Base-by-base conservation (phyloP, 164 flowering plant genomes). In the Sextonia rubra region DNA sequence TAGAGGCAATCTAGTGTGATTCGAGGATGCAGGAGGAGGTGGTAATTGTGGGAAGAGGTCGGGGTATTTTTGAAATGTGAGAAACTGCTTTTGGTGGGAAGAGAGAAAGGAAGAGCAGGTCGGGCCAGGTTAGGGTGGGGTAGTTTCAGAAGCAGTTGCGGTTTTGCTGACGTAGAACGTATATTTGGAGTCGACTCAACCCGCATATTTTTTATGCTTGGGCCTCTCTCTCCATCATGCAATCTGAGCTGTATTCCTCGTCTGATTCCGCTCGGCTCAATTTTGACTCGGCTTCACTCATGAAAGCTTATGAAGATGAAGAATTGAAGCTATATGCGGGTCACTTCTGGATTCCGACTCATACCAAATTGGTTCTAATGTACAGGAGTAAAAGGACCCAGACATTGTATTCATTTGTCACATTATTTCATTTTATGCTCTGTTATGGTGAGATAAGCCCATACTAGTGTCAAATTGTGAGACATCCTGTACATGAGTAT, bases 171-270 rank as follows among this genome's bases (percentile, higher is more conserved):
- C 61, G 44, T 64, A 32, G 22, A 24, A 17, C n/a, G 5, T 15
- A 15, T 20, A 8, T 66, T 32, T 65, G 70, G 65, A 25, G 5
- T 73, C 75, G 58, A 66, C 70, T 44, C 65, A 72, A 20, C 20
- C 55, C 74, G 68, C 74, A 47, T 71, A 63, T 48, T 37, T 37
- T 15, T 37, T 55, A n/a, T 3, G 58, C 58, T 14, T 52, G 58
- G 58, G n/a, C 58, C 58, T 15, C 58, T 12, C 24, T 44, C 73
- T 17, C 66, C 2, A n/a, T 61, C 68, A 62, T 62, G 56, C 74
- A 44, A 25, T 63, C 74, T 48, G 49, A 69, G 27, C 68, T 71
- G 60, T 47, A 66, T 24, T 23, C 27, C 52, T 70, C 72, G 17
- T 17, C 63, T 56, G 2, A 8, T 7, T 60, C n/a, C 22, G 44